Evolutionary conservation across 2,329 filamentous ascomycete genomes (phyloP).

Genomic region (Colletotrichum kahawae): DNA sequence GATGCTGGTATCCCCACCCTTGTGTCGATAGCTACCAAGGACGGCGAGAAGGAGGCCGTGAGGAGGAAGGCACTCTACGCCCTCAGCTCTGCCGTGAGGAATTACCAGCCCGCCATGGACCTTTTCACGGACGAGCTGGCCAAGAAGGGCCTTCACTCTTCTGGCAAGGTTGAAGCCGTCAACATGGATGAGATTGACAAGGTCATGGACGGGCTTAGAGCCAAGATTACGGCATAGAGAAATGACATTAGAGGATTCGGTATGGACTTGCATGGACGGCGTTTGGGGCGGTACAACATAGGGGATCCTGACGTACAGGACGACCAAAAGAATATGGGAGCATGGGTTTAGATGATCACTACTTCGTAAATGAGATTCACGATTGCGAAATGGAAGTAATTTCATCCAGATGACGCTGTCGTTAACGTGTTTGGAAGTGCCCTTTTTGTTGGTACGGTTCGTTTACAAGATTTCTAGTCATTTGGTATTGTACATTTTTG

Average conservation of each 20-base stretch:
- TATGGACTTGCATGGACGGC: conserved; percentile 38
- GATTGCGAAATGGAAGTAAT: neutral
- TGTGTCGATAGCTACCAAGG: conserved; percentile 65
- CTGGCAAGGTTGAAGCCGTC: conserved; percentile 72
- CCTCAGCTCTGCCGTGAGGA: conserved; percentile 83
- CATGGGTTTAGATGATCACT: neutral
- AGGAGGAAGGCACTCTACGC: conserved; percentile 90
- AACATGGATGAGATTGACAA: conserved; percentile 88
- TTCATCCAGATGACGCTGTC: neutral
- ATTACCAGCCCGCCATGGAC: conserved; percentile 86
- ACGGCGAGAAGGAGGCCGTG: conserved; percentile 66
- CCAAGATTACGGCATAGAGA: conserved; percentile 33
- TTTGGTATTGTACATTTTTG: conserved; percentile 16
- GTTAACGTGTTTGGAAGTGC: neutral
- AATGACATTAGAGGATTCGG: neutral
- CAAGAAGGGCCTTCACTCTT: conserved; percentile 59
- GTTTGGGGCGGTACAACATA: conserved; percentile 32
- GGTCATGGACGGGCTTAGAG: conserved; percentile 70
- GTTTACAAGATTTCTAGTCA: conserved; percentile 18
- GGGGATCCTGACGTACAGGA: conserved; percentile 1
- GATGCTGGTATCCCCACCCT: conserved; percentile 69
- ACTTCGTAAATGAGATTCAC: neutral
- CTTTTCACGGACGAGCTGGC: conserved; percentile 66
- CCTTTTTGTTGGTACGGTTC: conserved; percentile 21
- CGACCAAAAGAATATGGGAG: neutral